These are phyloP conservation scores for Fusarium tanahbumbuense DNA, from an alignment of 2,329 filamentous ascomycete genomes.

Conservation along the genomic window DNA sequence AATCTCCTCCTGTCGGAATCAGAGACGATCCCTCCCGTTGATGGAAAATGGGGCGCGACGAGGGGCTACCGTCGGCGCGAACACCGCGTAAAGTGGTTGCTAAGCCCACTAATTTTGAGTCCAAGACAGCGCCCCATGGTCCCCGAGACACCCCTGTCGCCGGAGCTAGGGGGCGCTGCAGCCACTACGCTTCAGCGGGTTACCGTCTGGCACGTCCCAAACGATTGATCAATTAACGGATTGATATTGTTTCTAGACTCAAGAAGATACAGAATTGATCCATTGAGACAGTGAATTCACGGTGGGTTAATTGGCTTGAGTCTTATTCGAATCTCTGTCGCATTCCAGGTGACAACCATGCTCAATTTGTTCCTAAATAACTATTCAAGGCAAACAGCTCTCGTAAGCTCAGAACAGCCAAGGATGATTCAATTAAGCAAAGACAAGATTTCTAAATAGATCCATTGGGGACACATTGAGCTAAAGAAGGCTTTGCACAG, in stretches of 20 bases:
- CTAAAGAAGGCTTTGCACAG: slow-evolving; percentile 40
- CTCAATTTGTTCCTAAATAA: not conserved
- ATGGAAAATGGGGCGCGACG: slow-evolving; percentile 46
- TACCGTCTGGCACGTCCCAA: slow-evolving; percentile 30
- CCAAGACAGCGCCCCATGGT: slow-evolving; percentile 29
- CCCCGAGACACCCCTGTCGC: slow-evolving; percentile 31
- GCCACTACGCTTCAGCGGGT: slow-evolving; percentile 36
- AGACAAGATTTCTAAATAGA: slow-evolving; percentile 37
- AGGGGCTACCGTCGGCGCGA: slow-evolving; percentile 44
- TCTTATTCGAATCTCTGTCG: not conserved
- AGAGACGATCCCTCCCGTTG: slow-evolving; percentile 41
- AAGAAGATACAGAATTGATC: slow-evolving; percentile 7
- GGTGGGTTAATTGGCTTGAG: not conserved
- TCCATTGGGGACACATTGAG: slow-evolving; percentile 11
- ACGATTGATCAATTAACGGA: slow-evolving; percentile 22
- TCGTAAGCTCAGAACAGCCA: slow-evolving; percentile 36
- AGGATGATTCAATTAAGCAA: slow-evolving; percentile 21
- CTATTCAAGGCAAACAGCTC: not conserved
- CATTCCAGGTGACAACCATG: not conserved
- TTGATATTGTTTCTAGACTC: slow-evolving; percentile 16
- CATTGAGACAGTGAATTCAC: slow-evolving; percentile 27
- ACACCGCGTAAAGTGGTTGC: slow-evolving; percentile 48
- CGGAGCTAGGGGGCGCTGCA: slow-evolving; percentile 33
- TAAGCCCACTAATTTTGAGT: slow-evolving; percentile 43
- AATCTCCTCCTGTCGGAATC: slow-evolving; percentile 36